phyloP scores from a whole-genome alignment of 208 protist species.

The Herpetomonas tarakana region DNA sequence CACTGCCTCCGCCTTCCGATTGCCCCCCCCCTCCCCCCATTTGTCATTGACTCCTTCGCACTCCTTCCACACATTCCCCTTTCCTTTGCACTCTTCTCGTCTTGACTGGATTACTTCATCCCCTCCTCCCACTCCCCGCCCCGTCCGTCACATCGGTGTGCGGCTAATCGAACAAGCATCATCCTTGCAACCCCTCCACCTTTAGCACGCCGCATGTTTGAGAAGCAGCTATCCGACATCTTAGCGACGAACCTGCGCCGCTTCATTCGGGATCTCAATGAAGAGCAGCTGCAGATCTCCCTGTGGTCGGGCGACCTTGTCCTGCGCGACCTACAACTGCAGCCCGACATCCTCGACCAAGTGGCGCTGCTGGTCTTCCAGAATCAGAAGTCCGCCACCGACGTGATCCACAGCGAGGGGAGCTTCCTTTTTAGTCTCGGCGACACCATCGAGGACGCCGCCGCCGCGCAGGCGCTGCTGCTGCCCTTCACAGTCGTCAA shows the following conservation, averaged over 20 bases:
- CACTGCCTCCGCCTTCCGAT: too few relatives aligned
- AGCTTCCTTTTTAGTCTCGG: background rate
- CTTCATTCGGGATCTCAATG: constrained; percentile 75
- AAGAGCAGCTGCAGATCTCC: constrained; percentile 70
- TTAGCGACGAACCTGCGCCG: constrained; percentile 58
- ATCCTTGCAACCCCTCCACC: too few relatives aligned
- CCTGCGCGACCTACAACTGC: constrained; percentile 66
- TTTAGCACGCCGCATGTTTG: too few relatives aligned
- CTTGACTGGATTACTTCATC: too few relatives aligned
- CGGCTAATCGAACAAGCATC: too few relatives aligned
- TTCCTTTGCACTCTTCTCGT: too few relatives aligned
- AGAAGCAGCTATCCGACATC: constrained; percentile 64
- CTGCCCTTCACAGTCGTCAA: constrained; percentile 72
- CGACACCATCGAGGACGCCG: background rate
- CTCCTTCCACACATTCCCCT: too few relatives aligned
- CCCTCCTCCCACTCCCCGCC: too few relatives aligned
- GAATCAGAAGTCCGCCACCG: background rate
- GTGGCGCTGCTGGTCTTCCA: constrained; percentile 30
- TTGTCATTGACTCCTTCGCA: too few relatives aligned
- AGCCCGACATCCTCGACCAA: constrained; percentile 54
- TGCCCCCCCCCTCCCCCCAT: too few relatives aligned
- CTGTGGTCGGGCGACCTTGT: constrained; percentile 79
- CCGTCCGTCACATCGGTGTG: too few relatives aligned
- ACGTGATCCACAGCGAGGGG: background rate
- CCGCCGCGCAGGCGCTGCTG: constrained; percentile 47